phyloP scores from a whole-genome alignment of 441 rosid species.

The Aleurites moluccanus region DNA sequence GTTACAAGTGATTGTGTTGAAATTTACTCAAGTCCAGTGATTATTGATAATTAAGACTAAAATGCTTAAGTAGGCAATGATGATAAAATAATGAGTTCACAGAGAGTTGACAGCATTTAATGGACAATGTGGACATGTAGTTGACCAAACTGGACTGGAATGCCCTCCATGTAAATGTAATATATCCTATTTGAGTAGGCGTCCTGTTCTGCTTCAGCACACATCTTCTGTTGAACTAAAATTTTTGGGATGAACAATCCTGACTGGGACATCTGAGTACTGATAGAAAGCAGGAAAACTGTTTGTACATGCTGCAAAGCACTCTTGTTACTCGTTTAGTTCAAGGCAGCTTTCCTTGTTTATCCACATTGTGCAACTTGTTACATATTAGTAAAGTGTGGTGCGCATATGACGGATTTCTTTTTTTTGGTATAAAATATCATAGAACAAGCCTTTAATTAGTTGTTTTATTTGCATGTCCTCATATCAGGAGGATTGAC shows the following conservation, averaged over 20 bases:
- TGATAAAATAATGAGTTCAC: background rate
- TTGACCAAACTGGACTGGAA: background rate
- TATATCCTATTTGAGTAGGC: background rate
- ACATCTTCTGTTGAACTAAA: background rate
- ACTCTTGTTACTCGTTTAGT: background rate
- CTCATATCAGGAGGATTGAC: no score
- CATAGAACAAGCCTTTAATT: no score
- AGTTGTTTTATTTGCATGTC: no score
- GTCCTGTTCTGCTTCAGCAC: background rate
- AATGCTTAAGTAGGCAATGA: slow-evolving; percentile 2
- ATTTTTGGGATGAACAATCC: background rate
- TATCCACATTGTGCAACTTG: background rate
- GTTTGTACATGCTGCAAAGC: slow-evolving; percentile 4
- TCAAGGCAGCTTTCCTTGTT: background rate
- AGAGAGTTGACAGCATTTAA: background rate
- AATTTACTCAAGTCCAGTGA: background rate
- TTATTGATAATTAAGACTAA: background rate
- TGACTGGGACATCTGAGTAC: background rate
- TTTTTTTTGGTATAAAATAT: no score
- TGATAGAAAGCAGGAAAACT: background rate
- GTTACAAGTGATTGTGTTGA: background rate
- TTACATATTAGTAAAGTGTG: background rate
- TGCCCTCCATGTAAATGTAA: background rate
- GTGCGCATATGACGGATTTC: no score
- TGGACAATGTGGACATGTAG: background rate